Evolutionary conservation across 331 rosid species (phyloP).

Genomic region (Dryas integrifolia): DNA sequence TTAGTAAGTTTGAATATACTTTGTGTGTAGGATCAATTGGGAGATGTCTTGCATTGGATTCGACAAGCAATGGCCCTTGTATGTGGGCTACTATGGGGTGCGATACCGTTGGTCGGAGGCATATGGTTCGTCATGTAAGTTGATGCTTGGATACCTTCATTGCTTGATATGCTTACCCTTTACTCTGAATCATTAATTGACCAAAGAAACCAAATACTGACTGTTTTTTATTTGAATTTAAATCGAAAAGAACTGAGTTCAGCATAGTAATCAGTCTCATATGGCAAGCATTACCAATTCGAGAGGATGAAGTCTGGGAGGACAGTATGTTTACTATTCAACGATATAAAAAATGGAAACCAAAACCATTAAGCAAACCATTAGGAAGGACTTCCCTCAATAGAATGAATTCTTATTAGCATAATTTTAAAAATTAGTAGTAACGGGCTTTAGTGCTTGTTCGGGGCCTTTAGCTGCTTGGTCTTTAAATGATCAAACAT

Average conservation of each 20-base stretch:
- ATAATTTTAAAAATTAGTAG: not conserved
- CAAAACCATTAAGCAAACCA: not conserved
- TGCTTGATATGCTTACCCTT: not conserved
- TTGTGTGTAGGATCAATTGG: constrained; percentile 75
- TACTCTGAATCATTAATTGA: not conserved
- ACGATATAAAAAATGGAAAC: not conserved
- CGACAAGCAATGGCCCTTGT: constrained; percentile 74
- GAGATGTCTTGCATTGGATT: constrained; percentile 98
- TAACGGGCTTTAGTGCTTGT: not conserved
- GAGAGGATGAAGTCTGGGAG: not conserved
- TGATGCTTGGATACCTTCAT: constrained; percentile 1
- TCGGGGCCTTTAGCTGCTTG: not conserved
- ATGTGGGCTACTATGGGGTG: constrained; percentile 85
- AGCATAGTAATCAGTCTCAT: not conserved
- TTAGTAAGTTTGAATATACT: not conserved
- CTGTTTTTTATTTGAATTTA: too few species aligned
- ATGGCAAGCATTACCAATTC: not conserved
- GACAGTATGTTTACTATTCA: not conserved
- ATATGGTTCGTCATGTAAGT: constrained; percentile 93
- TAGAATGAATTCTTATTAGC: not conserved
- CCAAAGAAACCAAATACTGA: too few species aligned
- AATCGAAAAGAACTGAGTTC: not conserved
- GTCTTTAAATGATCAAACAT: not conserved
- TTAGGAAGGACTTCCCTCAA: not conserved
- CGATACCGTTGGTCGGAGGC: constrained; percentile 92